phyloP scores from a whole-genome alignment of 2,329 filamentous ascomycete species.

The Arthrocladium fulminans region DNA sequence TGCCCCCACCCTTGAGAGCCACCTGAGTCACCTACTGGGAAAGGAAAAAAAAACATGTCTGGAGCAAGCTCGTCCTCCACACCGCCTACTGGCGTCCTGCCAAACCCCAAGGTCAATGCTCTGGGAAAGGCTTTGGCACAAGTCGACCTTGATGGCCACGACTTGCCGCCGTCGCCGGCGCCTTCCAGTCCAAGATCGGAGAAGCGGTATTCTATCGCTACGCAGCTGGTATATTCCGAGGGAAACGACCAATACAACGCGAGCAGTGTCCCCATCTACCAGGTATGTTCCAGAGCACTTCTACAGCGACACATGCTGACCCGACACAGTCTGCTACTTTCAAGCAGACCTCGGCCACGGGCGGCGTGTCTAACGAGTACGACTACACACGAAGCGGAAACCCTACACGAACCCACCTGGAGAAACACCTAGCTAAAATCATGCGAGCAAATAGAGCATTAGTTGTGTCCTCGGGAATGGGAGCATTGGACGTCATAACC shows the following conservation, averaged over 20 bases:
- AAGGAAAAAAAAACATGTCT: constrained; percentile 22
- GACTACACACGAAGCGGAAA: constrained; percentile 98
- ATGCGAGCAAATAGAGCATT: constrained; percentile 90
- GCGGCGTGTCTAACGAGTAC: constrained; percentile 76
- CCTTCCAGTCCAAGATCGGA: constrained; percentile 83
- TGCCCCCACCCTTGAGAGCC: constrained; percentile 15
- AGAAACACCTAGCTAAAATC: constrained; percentile 95
- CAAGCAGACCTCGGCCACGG: constrained; percentile 66
- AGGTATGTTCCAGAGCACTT: constrained; percentile 39
- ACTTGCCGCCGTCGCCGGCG: constrained; percentile 82
- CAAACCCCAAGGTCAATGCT: constrained; percentile 25
- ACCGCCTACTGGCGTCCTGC: constrained; percentile 16
- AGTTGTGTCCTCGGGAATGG: constrained; percentile 95
- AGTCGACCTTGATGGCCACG: constrained; percentile 72
- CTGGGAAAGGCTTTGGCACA: constrained; percentile 47
- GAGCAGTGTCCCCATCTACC: constrained; percentile 94
- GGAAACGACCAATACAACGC: constrained; percentile 94
- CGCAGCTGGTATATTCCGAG: constrained; percentile 93
- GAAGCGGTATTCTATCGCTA: constrained; percentile 84
- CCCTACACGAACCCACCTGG: constrained; percentile 88
- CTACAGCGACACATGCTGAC: constrained; percentile 1
- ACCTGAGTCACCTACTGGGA: no score
- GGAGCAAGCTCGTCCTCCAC: constrained; percentile 22
- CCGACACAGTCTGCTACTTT: constrained; percentile 76
- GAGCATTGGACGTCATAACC: constrained; percentile 90